Conservation (phyloP, 2,329 filamentous ascomycete species). For the Epichloe baconii region DNA sequence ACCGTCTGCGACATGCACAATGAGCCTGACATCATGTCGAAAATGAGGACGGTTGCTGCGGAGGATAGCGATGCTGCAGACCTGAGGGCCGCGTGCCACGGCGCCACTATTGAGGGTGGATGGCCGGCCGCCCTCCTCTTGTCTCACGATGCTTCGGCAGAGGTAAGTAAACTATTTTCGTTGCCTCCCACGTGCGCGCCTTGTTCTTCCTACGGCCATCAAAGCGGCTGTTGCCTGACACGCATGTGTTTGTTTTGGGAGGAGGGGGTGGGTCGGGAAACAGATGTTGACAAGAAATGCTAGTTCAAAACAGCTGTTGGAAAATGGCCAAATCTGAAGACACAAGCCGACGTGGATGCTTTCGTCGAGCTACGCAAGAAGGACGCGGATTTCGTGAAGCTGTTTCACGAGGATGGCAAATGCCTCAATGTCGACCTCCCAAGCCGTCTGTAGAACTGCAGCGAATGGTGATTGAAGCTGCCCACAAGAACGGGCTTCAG, state of each 20-base stretch:
- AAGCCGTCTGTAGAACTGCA: conserved; percentile 31
- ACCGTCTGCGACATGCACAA: conserved; percentile 38
- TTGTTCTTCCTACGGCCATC: neutral
- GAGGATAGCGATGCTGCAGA: conserved; percentile 24
- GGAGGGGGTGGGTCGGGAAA: too few species aligned
- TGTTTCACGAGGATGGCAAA: conserved; percentile 35
- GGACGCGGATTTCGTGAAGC: conserved; percentile 36
- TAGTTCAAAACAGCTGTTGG: conserved; percentile 2
- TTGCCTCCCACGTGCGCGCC: neutral
- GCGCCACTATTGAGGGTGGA: conserved; percentile 36
- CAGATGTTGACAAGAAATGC: conserved; percentile 17
- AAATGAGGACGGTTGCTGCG: conserved; percentile 15
- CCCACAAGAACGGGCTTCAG: conserved; percentile 14
- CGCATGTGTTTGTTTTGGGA: too few species aligned
- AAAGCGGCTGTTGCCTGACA: neutral
- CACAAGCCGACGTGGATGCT: conserved; percentile 24
- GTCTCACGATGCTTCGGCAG: conserved; percentile 3
- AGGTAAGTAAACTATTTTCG: neutral
- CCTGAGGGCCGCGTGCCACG: conserved; percentile 33
- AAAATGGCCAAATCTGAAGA: conserved; percentile 29
- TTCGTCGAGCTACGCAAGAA: conserved; percentile 26
- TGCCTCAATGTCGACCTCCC: conserved; percentile 22
- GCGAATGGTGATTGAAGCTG: conserved; percentile 26
- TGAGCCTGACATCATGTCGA: conserved; percentile 19
- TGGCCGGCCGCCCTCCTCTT: conserved; percentile 26